These are phyloP conservation scores for Coniochaeta pulveracea DNA, from an alignment of 2,329 filamentous ascomycete species.

Conservation along the genomic window DNA sequence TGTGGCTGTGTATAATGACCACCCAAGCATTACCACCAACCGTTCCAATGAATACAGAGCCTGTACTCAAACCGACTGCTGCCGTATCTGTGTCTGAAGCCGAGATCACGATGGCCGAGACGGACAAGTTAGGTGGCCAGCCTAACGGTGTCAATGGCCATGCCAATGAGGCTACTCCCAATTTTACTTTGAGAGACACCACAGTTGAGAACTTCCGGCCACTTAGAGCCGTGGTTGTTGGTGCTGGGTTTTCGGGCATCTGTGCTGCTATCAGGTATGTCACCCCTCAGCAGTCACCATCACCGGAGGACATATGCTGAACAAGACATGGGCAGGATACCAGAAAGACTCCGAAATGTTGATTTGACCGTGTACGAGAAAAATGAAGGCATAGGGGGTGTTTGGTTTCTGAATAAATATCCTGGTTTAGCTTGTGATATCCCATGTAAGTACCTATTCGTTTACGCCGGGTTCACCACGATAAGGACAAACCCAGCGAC, in stretches of 20 bases:
- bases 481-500: background rate
- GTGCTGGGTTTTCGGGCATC: slow-evolving; percentile 22
- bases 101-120: too few species aligned
- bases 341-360: slow-evolving; percentile 20
- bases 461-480: too few species aligned
- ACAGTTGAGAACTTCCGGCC: slow-evolving; percentile 20
- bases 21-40: too few species aligned
- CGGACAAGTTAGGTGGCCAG: too few species aligned
- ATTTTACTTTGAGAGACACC: slow-evolving; percentile 16
- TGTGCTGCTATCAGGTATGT: slow-evolving; percentile 19
- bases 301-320: background rate
- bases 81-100: too few species aligned
- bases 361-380: slow-evolving; percentile 23
- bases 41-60: too few species aligned
- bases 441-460: slow-evolving; percentile 18
- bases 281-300: background rate
- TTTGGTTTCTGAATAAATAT: slow-evolving; percentile 15
- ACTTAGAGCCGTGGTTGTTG: slow-evolving; percentile 20
- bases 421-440: slow-evolving; percentile 22
- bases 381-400: slow-evolving; percentile 20
- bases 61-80: too few species aligned
- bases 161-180: background rate
- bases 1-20: too few species aligned
- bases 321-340: slow-evolving; percentile 13
- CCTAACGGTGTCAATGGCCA: slow-evolving; percentile 3